Evolutionary conservation across 2,329 filamentous ascomycete species (phyloP), one percentile per base, ranked within the genome.

Genomic region (Cercospora brassicicola): DNA sequence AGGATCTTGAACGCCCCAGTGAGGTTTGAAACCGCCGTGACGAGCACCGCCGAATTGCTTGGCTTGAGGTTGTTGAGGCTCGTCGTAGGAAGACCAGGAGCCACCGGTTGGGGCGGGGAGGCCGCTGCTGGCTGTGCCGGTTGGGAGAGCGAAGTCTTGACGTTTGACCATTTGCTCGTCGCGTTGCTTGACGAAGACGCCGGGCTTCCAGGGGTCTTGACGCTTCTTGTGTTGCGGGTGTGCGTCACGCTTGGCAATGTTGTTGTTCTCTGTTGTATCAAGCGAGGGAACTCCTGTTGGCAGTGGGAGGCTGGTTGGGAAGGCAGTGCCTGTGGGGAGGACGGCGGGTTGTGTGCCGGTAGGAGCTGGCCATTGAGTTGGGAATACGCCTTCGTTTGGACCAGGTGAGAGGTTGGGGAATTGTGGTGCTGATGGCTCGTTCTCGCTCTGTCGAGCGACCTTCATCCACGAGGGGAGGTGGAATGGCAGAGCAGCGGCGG

Each of bases 31-130:
- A 15, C 51, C 59, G 18, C 23, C 18, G 13, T 51, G 57, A 59
- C 66, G 62, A 53, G 59, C 57, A 15, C 20, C 63, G 5, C 62
- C 62, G 63, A 68, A 68, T 11, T 68, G 63, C 36, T 51, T 56
- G 11, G 53, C 31, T 26, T 64, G 62, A n/a, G 15, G n/a, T 11
- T 33, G 18, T n/a, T 26, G 15, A 33, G 30, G 20, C 15, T 13
- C 13, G 39, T n/a, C 20, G 39, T 28, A 11, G 8, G 26, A 59
- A 20, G 53, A 33, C 31, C 18, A 42, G 59, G 23, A n/a, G 48
- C 45, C 51, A 7, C 61, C 62, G 23, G 63, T 65, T 15, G 63
- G 63, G 2, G 26, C 55, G n/a, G 55, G 63, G 23, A 65, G 8
- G 4, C 23, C 53, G 33, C 63, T 42, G 57, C 30, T 26, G 20